Percentiles rank a stretch among this genome's conserved stretches.
Conservation (phyloP, 176 grass and related monocot species). For the Carex littledalei region DNA sequence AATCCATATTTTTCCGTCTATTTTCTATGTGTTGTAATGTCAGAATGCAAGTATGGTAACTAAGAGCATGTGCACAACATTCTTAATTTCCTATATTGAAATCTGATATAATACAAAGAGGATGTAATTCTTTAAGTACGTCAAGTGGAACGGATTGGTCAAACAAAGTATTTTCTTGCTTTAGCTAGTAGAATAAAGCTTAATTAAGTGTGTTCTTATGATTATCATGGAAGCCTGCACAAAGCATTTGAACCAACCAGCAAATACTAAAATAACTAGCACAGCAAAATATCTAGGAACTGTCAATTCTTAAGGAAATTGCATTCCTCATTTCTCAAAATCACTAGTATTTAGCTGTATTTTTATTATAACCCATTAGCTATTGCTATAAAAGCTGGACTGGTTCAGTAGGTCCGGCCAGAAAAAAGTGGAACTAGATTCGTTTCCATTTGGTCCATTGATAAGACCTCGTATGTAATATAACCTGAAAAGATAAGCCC, state of each 20-base stretch:
- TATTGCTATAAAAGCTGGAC: not conserved
- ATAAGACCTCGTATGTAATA: not conserved
- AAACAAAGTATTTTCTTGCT: not conserved
- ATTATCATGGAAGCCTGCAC: not conserved
- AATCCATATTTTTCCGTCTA: not conserved
- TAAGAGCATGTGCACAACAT: not conserved
- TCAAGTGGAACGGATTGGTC: not conserved
- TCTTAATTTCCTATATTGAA: no score
- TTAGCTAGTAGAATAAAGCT: not conserved
- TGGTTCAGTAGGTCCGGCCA: not conserved
- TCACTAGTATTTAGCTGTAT: not conserved
- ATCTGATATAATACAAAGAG: no score
- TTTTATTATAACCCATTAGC: not conserved
- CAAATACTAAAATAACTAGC: not conserved
- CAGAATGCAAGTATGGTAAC: not conserved
- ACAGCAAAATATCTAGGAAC: not conserved
- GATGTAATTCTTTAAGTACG: not conserved
- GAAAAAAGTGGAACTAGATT: not conserved
- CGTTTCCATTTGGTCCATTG: not conserved
- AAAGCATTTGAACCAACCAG: not conserved
- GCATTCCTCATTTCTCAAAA: not conserved
- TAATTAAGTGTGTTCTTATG: not conserved
- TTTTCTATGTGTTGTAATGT: not conserved
- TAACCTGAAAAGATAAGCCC: not conserved
- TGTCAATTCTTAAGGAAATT: not conserved